Conservation (phyloP, 495 filamentous ascomycete species). For the Bryoglossum gracile region DNA sequence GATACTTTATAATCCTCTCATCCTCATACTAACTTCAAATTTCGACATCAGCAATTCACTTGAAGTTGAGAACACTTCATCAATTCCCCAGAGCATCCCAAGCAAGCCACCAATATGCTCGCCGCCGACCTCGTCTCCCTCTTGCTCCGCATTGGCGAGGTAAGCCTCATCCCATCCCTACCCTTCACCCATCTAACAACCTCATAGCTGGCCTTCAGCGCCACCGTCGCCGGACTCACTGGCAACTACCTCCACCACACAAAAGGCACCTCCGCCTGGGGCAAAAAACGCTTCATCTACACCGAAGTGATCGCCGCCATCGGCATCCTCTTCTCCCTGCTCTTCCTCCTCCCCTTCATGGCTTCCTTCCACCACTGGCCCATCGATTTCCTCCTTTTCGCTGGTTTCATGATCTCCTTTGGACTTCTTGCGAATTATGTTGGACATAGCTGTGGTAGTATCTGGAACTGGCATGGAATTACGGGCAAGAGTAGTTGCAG, state of each 20-base stretch:
- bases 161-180: conserved; percentile 1
- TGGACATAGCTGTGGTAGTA: conserved; percentile 39
- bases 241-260: conserved; percentile 42
- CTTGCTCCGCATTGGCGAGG: conserved; percentile 35
- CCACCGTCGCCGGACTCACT: conserved; percentile 49
- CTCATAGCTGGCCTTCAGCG: conserved; percentile 31
- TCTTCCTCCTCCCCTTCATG: conserved; percentile 51
- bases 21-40: neutral
- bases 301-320: conserved; percentile 50
- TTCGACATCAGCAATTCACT: neutral
- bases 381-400: conserved; percentile 43
- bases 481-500: conserved; percentile 33
- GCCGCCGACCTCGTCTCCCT: conserved; percentile 44
- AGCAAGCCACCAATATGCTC: conserved; percentile 12
- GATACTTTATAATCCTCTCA: neutral
- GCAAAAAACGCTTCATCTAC: conserved; percentile 50
- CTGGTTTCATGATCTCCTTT: conserved; percentile 48
- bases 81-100: neutral
- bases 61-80: neutral
- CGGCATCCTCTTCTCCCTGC: conserved; percentile 42
- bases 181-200: conserved; percentile 1
- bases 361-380: conserved; percentile 31
- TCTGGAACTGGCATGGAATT: conserved; percentile 42
- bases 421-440: conserved; percentile 45
- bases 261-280: conserved; percentile 27